Percentiles rank a stretch among this genome's conserved stretches.
Evolutionary conservation across 441 rosid species (phyloP).

Genomic region (Flueggea neowawraea): DNA sequence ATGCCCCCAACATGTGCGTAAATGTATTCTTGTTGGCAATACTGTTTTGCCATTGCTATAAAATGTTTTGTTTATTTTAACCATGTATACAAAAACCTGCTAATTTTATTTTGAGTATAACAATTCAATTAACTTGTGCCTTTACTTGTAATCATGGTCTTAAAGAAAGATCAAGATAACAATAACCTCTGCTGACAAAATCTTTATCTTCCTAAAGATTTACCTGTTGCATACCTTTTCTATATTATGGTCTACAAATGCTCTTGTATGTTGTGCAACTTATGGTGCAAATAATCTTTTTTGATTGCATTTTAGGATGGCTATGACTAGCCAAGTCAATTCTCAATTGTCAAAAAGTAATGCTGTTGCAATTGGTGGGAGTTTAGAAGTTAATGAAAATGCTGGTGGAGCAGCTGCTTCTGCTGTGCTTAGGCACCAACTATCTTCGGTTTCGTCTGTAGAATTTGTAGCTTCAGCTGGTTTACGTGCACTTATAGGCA

Average conservation of each 20-base stretch:
- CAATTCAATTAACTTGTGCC: too few species aligned
- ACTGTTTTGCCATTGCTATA: too few species aligned
- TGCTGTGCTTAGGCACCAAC: slow-evolving; percentile 58
- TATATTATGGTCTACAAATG: background rate
- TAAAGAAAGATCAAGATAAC: too few species aligned
- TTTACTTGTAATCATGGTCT: too few species aligned
- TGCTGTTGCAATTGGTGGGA: slow-evolving; percentile 66
- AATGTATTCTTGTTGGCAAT: too few species aligned
- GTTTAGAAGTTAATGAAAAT: slow-evolving; percentile 64
- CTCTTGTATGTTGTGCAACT: slow-evolving; percentile 1
- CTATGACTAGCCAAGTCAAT: slow-evolving; percentile 80
- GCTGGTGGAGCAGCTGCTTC: slow-evolving; percentile 79
- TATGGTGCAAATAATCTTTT: slow-evolving; percentile 14
- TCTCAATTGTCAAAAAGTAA: slow-evolving; percentile 72
- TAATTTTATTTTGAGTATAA: too few species aligned
- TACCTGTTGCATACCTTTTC: background rate
- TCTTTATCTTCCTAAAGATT: too few species aligned
- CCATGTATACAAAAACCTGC: too few species aligned
- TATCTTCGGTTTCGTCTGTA: slow-evolving; percentile 73
- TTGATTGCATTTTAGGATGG: slow-evolving; percentile 60
- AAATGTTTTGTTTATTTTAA: too few species aligned
- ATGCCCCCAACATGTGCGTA: too few species aligned
- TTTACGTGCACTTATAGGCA: slow-evolving; percentile 63
- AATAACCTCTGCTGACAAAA: too few species aligned
- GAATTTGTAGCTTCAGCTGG: slow-evolving; percentile 83